Conservation (phyloP, 352 stramenopile genomes). For the Discostella stelligera region DNA sequence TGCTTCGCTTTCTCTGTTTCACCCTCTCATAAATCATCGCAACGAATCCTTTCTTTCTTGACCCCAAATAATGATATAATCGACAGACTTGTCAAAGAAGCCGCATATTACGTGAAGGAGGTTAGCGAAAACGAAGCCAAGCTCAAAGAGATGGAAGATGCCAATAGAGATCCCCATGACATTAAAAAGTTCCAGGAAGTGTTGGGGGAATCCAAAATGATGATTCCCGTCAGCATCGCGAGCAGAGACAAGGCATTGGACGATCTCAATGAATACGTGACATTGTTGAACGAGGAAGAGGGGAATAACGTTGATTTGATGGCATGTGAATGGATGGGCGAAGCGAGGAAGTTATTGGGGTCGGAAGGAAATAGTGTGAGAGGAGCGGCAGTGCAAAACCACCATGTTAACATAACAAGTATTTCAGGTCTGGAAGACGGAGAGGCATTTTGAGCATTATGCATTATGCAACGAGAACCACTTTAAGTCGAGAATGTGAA, state of each 20-base stretch:
- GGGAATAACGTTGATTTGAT: constrained; percentile 22
- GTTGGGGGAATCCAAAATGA: constrained; percentile 85
- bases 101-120: constrained; percentile 83
- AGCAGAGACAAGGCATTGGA: constrained; percentile 60
- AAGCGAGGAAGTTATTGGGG: constrained; percentile 39
- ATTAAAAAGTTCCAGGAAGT: constrained; percentile 87
- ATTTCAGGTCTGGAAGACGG: constrained; percentile 55
- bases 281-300: constrained; percentile 30
- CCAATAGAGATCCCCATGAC: constrained; percentile 82
- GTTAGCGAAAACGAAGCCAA: constrained; percentile 81
- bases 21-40: background rate
- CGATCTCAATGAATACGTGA: constrained; percentile 64
- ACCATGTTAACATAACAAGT: constrained; percentile 33
- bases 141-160: constrained; percentile 81
- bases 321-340: constrained; percentile 39
- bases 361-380: constrained; percentile 1
- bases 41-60: too few relatives aligned
- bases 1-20: background rate
- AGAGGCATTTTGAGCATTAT: constrained; percentile 55
- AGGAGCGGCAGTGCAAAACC: background rate
- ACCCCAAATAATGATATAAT: too few relatives aligned
- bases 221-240: constrained; percentile 83
- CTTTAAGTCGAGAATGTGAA: background rate
- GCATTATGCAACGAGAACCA: background rate
- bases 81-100: constrained; percentile 82